phyloP scores from a whole-genome alignment of 2,329 filamentous ascomycete genomes.

The Fusarium buxicola region DNA sequence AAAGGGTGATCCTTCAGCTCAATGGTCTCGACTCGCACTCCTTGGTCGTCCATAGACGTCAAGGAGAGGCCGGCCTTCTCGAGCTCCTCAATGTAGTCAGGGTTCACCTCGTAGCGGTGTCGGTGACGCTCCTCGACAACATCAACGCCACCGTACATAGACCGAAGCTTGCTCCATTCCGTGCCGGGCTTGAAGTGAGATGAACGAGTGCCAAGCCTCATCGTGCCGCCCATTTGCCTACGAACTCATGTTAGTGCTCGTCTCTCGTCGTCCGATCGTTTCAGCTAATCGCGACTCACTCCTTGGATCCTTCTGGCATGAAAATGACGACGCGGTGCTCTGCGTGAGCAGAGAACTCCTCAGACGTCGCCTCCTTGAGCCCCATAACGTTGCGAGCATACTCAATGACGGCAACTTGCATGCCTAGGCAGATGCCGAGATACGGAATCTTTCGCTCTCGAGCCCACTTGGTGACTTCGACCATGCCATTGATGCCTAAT shows the following conservation, averaged over 20 bases:
- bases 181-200: slow-evolving; percentile 80
- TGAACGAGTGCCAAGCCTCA: slow-evolving; percentile 82
- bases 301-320: slow-evolving; percentile 80
- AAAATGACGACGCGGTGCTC: slow-evolving; percentile 81
- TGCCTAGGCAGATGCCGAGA: slow-evolving; percentile 90
- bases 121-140: slow-evolving; percentile 80
- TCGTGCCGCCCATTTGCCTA: slow-evolving; percentile 76
- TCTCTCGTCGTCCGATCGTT: neutral
- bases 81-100: slow-evolving; percentile 76
- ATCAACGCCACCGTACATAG: slow-evolving; percentile 73
- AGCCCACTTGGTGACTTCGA: slow-evolving; percentile 86
- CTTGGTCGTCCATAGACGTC: slow-evolving; percentile 57
- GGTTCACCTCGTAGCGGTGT: slow-evolving; percentile 93
- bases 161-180: slow-evolving; percentile 82
- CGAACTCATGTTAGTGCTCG: slow-evolving; percentile 1
- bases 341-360: slow-evolving; percentile 67
- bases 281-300: slow-evolving; percentile 47
- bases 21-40: slow-evolving; percentile 35
- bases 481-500: slow-evolving; percentile 78
- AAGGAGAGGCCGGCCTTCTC: slow-evolving; percentile 73
- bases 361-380: slow-evolving; percentile 66
- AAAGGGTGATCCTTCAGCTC: slow-evolving; percentile 40
- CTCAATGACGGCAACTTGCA: slow-evolving; percentile 94
- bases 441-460: slow-evolving; percentile 84
- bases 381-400: slow-evolving; percentile 81